Evolutionary conservation across 108 stramenopile species (phyloP).

Genomic region (Parietichytrium sp.): DNA sequence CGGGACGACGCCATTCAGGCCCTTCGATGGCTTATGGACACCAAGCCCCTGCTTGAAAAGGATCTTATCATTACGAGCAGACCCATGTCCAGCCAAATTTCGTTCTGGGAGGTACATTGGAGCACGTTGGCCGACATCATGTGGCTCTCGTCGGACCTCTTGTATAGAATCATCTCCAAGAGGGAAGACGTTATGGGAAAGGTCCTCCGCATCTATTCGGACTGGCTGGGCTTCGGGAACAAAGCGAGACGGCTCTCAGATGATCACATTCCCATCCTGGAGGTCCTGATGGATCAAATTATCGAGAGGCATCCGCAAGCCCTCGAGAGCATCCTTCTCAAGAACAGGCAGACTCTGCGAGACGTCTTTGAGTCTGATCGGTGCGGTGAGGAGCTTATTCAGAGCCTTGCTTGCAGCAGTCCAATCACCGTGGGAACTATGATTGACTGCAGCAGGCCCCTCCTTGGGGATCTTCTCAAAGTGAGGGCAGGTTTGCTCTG

Average conservation of each 20-base stretch:
- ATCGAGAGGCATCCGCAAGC: not conserved
- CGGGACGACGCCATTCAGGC: not conserved
- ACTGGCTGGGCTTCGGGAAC: not conserved
- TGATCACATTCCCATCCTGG: not conserved
- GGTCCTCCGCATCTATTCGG: not conserved
- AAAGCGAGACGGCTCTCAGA: not conserved
- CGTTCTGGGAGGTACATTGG: constrained; percentile 28
- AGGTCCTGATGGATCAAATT: not conserved
- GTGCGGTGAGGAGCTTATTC: not conserved
- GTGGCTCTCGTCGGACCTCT: constrained; percentile 3
- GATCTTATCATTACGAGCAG: not conserved
- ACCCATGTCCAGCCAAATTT: not conserved
- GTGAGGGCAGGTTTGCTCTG: not conserved
- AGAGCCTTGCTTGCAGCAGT: not conserved
- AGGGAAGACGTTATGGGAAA: not conserved
- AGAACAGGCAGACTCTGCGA: not conserved
- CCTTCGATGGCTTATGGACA: not conserved
- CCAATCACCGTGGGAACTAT: not conserved
- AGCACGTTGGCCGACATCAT: not conserved
- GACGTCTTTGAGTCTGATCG: not conserved
- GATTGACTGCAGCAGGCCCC: not conserved
- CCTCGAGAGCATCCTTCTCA: not conserved
- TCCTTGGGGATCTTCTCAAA: not conserved
- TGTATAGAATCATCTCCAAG: not conserved
- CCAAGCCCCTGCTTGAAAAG: not conserved